phyloP scores from a whole-genome alignment of 495 filamentous ascomycete species.

The Daldinia grandis region DNA sequence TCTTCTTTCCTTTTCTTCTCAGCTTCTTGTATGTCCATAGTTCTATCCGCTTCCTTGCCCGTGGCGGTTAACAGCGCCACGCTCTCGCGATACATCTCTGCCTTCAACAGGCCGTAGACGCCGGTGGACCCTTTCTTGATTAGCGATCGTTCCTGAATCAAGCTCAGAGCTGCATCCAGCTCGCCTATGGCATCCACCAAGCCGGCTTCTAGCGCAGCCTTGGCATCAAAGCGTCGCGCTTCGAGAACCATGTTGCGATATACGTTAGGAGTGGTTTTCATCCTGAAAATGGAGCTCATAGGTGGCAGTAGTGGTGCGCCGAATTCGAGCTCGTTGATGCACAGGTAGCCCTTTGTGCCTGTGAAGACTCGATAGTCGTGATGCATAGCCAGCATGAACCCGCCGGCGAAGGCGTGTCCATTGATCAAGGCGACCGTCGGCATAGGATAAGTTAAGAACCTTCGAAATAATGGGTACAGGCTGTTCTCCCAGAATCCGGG shows the following conservation, averaged over 20 bases:
- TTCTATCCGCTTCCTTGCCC: constrained; percentile 29
- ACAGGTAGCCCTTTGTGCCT: constrained; percentile 70
- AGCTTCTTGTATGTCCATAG: constrained; percentile 30
- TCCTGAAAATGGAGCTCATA: constrained; percentile 76
- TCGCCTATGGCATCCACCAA: constrained; percentile 75
- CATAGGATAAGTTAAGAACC: constrained; percentile 79
- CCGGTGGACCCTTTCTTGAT: constrained; percentile 66
- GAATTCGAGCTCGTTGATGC: constrained; percentile 81
- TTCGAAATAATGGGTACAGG: constrained; percentile 66
- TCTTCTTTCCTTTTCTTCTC: constrained; percentile 58
- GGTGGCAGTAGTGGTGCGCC: constrained; percentile 74
- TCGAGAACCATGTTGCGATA: constrained; percentile 75
- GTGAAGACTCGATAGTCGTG: constrained; percentile 85
- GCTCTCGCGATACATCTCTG: constrained; percentile 74
- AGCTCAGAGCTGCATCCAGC: constrained; percentile 62
- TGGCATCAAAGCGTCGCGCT: constrained; percentile 68
- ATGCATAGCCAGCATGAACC: constrained; percentile 82
- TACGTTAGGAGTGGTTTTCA: constrained; percentile 65
- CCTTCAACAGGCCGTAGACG: constrained; percentile 73
- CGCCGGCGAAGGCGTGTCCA: constrained; percentile 83
- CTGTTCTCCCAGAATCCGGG: constrained; percentile 62
- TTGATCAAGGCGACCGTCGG: constrained; percentile 80
- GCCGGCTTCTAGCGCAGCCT: constrained; percentile 67
- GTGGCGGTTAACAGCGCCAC: constrained; percentile 61
- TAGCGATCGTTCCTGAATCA: constrained; percentile 65